phyloP scores from a whole-genome alignment of 2,329 filamentous ascomycete species.

The Colletotrichum sp. region DNA sequence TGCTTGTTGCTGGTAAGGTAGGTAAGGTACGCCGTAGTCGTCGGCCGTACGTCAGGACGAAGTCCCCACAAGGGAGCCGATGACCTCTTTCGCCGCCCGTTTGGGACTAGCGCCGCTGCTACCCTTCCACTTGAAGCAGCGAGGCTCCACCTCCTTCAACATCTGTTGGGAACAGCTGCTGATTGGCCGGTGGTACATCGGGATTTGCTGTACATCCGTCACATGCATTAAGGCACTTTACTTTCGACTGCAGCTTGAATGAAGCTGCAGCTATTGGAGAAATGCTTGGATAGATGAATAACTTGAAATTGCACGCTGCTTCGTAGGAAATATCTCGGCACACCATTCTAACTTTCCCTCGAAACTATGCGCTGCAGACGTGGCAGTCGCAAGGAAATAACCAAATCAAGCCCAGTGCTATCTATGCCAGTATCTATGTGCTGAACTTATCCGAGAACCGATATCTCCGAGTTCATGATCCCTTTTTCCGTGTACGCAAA shows the following conservation, averaged over 20 bases:
- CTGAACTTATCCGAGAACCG: background rate
- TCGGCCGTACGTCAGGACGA: conserved; percentile 16
- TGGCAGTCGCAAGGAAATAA: background rate
- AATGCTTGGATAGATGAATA: background rate
- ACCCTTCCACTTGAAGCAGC: conserved; percentile 6
- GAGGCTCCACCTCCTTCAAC: conserved; percentile 9
- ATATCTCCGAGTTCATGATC: background rate
- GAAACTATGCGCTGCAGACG: background rate
- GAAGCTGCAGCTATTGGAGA: background rate
- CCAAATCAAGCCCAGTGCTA: background rate
- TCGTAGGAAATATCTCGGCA: background rate
- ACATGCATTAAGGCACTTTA: conserved; percentile 1
- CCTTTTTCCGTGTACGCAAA: background rate
- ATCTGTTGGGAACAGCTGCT: background rate
- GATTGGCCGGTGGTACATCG: background rate
- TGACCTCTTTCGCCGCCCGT: conserved; percentile 5
- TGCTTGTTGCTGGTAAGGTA: background rate
- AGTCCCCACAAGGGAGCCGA: conserved; percentile 16
- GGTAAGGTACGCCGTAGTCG: conserved; percentile 3
- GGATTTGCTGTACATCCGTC: conserved; percentile 2
- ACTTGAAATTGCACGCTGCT: background rate
- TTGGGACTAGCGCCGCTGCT: background rate
- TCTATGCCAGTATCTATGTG: background rate
- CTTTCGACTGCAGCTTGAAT: background rate
- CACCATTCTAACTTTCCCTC: background rate